phyloP scores from a whole-genome alignment of 345 rosid species.

The Eucalyptus tenuipes region DNA sequence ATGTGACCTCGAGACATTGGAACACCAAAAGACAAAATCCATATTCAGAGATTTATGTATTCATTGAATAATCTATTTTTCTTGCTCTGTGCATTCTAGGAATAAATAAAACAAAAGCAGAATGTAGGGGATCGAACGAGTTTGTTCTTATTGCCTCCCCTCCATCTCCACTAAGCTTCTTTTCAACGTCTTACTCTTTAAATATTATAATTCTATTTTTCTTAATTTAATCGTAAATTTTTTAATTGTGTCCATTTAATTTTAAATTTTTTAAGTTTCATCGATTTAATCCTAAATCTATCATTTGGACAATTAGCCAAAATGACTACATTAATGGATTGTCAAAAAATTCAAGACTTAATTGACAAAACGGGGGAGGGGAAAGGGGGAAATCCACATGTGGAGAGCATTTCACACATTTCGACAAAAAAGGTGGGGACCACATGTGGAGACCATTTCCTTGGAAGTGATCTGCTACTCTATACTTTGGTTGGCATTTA shows the following conservation, averaged over 20 bases:
- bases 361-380: too few relatives aligned
- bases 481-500: too few relatives aligned
- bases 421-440: too few relatives aligned
- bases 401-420: background rate
- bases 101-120: background rate
- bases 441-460: too few relatives aligned
- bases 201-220: too few relatives aligned
- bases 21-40: background rate
- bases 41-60: background rate
- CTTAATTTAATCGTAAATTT: too few relatives aligned
- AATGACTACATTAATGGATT: too few relatives aligned
- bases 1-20: background rate
- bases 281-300: fast-evolving
- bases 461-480: background rate
- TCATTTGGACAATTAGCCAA: too few relatives aligned
- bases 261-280: too few relatives aligned
- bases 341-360: too few relatives aligned
- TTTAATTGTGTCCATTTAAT: background rate
- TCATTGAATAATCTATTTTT: too few relatives aligned
- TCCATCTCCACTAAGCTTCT: background rate
- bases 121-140: background rate
- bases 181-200: background rate
- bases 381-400: too few relatives aligned
- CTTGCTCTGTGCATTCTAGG: background rate
- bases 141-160: background rate